These are phyloP conservation scores for Alternaria arbusti DNA, from an alignment of 2,329 filamentous ascomycete genomes.

Conservation along the genomic window DNA sequence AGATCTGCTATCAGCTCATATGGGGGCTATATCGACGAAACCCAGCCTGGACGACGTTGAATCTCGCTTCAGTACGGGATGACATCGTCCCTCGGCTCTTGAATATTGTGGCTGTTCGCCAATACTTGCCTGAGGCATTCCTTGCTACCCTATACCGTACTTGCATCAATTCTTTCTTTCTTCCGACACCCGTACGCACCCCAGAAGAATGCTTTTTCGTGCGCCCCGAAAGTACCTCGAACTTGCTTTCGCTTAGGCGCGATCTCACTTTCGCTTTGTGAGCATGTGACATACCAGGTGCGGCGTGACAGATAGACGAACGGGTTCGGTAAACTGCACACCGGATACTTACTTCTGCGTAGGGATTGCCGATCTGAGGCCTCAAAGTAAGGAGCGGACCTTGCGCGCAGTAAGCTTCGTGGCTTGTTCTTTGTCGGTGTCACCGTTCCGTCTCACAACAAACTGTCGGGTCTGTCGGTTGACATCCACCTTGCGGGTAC, in stretches of 20 bases:
- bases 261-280: not conserved
- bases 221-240: slow-evolving; percentile 10
- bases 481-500: slow-evolving; percentile 14
- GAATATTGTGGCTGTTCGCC: not conserved
- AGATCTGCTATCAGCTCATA: slow-evolving; percentile 12
- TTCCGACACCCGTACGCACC: slow-evolving; percentile 13
- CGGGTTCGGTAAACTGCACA: slow-evolving; percentile 11
- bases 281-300: slow-evolving; percentile 9
- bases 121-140: slow-evolving; percentile 1
- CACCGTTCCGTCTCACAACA: slow-evolving; percentile 13
- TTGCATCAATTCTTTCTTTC: slow-evolving; percentile 15
- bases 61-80: slow-evolving; percentile 10
- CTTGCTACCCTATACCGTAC: slow-evolving; percentile 11
- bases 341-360: slow-evolving; percentile 7
- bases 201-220: slow-evolving; percentile 10
- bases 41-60: slow-evolving; percentile 8
- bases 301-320: slow-evolving; percentile 4
- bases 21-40: slow-evolving; percentile 9
- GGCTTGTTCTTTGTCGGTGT: slow-evolving; percentile 25
- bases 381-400: slow-evolving; percentile 15
- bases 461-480: slow-evolving; percentile 14
- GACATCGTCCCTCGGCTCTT: slow-evolving; percentile 8
- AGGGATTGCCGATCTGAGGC: slow-evolving; percentile 16
- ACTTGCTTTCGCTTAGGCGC: slow-evolving; percentile 1
- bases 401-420: slow-evolving; percentile 23